Base-by-base conservation (phyloP, 768 basidiomycete genomes). In the Agaricus blazei region DNA sequence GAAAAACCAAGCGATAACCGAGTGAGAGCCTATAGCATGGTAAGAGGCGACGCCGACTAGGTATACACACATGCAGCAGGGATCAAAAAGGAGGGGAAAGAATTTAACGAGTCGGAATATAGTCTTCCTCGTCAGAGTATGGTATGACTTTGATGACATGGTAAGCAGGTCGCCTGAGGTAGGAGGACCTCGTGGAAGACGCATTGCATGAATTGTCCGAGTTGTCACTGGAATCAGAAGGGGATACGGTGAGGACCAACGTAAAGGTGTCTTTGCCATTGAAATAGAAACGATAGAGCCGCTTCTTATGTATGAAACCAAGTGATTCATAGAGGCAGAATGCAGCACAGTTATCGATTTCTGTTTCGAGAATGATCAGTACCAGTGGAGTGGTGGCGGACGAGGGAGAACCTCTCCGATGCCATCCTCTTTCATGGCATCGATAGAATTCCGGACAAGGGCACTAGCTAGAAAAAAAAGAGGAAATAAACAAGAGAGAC, bases 261-360 rank as follows among this genome's bases (percentile, higher is more conserved):
- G 93, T 79, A 64, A 91, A 97, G 0, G 95, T 95, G 66, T 98
- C 94, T 70, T 98, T 98, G 45, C 92, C 93, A 65, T 97, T 99
- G 61, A 98, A 82, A 65, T 99, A 98, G 72, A 98, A 99, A 1
- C 97, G 83, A 67, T 88, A 86, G n/a, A 99, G 77, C 3, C 95
- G 85, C 67, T 98, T 98, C 75, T 98, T 95, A 41, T 91, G 84
- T 26, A 98, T 89, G 71, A 99, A 99, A 0, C 97, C 97, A 43
- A 98, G 79, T 6, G 88, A 86, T 58, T 89, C 88, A 71, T 98
- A 98, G 11, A 99, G 75, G 2, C 88, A 84, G 14, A 98, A 79
- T 0, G 95, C 94, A 6, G 93, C 83, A 44, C 75, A 71, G 69
- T 98, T 98, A 72, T 98, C 96, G 67, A 79, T 88, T 70, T 99